phyloP scores from a whole-genome alignment of 2,329 filamentous ascomycete genomes.

The Alternaria incomplexa region DNA sequence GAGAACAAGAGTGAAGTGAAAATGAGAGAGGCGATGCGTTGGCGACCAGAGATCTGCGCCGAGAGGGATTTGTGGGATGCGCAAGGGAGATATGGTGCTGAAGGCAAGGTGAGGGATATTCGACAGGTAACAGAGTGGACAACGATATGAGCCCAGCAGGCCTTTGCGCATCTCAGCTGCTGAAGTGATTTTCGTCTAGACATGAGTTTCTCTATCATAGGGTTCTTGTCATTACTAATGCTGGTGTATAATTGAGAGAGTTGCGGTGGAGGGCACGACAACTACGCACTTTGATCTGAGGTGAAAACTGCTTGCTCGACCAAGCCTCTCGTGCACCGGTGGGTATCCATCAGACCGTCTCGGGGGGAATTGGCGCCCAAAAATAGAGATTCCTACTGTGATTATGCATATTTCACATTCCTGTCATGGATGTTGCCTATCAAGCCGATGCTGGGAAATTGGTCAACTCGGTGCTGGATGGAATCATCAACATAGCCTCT shows the following conservation, averaged over 20 bases:
- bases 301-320: neutral
- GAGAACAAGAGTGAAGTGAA: slow-evolving; percentile 48
- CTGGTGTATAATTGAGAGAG: neutral
- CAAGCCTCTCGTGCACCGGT: neutral
- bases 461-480: neutral
- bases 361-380: neutral
- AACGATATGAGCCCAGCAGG: neutral
- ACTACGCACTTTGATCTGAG: neutral
- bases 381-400: slow-evolving; percentile 7
- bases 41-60: slow-evolving; percentile 59
- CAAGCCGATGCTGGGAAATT: neutral
- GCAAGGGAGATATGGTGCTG: slow-evolving; percentile 57
- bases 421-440: neutral
- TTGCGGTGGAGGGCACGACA: neutral
- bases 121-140: slow-evolving; percentile 44
- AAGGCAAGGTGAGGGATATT: slow-evolving; percentile 58
- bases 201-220: neutral
- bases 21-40: slow-evolving; percentile 54
- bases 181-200: neutral
- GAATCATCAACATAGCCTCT: neutral
- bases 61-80: slow-evolving; percentile 56
- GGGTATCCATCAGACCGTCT: neutral
- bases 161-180: neutral
- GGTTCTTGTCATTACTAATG: neutral
- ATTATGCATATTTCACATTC: neutral